Base-by-base conservation (phyloP, 495 filamentous ascomycete genomes). In the Talaromyces thailandensis region DNA sequence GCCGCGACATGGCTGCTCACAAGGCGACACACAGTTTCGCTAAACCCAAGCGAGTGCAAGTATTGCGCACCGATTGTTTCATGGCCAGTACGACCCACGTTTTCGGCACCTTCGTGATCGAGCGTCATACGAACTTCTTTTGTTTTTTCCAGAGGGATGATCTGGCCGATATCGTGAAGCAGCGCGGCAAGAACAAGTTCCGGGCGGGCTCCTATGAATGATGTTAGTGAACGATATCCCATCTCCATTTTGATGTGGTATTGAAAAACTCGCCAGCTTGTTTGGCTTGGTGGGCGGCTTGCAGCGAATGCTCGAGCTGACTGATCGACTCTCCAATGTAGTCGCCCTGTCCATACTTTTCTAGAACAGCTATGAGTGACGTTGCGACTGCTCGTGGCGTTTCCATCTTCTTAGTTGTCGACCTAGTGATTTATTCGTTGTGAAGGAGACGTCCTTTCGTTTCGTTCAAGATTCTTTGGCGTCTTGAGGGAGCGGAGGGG, bases 101-200 rank as follows among this genome's bases (percentile, higher is more conserved):
- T 74, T 7, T 70, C 67, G 1, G 60, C 61, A 62, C 63, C 67
- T 26, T 56, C 64, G 3, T 63, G 58, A 59, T 21, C 14, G 25
- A 73, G 61, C 16, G 64, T 69, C 70, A 74, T 71, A 18, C 72
- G 70, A 8, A 62, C 65, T 43, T 72, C 72, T 45, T 69, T 69
- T 6, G 69, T 69, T 1, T 66, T 62, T 45, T 70, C 66, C 14
- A 69, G 55, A 4, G 67, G 73, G 18, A 75, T 70, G 60, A 79
- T 78, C 37, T 79, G 77, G 23, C 77, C 77, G 45, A 79, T 73
- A 60, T 79, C 77, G 60, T 80, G 78, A 6, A 80, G 63, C 23
- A 81, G 64, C 8, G 76, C 76, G 2, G 76, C 76, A 43, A 79
- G 68, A 1, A 77, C 66, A 2, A 74, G 69, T 16, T 76, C 76